These are phyloP conservation scores for Rhodotorula babjevae DNA, from an alignment of 768 basidiomycete genomes.

Conservation along the genomic window DNA sequence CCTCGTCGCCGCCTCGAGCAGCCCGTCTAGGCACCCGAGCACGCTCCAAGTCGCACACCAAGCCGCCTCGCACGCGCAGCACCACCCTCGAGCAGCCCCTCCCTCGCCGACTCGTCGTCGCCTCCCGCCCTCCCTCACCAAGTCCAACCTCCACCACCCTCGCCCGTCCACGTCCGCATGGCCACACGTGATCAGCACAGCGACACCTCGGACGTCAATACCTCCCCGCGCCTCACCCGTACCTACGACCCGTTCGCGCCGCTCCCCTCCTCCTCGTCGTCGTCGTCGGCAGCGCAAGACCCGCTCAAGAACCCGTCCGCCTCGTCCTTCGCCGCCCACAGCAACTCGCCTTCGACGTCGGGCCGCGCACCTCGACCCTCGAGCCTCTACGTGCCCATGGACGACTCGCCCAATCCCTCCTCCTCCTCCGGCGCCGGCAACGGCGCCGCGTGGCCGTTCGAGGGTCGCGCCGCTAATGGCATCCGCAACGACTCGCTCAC, in stretches of 20 bases:
- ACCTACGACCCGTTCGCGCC: conserved; percentile 32
- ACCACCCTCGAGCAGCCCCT: too few species aligned
- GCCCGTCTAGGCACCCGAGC: too few species aligned
- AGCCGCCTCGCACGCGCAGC: too few species aligned
- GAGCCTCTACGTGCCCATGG: conserved; percentile 34
- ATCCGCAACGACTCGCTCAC: neutral
- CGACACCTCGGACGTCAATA: neutral
- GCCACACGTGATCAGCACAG: neutral
- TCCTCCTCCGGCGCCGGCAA: neutral
- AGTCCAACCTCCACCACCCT: too few species aligned
- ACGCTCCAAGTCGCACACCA: too few species aligned
- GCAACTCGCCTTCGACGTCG: neutral
- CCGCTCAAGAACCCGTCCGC: neutral
- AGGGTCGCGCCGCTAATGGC: neutral
- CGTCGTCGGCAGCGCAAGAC: too few species aligned
- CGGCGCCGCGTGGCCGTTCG: conserved; percentile 31
- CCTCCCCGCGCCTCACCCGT: neutral
- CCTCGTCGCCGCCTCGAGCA: too few species aligned
- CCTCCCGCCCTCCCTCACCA: too few species aligned
- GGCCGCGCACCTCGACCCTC: conserved; percentile 15
- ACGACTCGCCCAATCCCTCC: neutral
- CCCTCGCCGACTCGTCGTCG: too few species aligned
- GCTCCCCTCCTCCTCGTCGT: conserved; percentile 8
- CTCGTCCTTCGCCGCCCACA: neutral
- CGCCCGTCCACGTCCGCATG: neutral